phyloP scores from a whole-genome alignment of 495 filamentous ascomycete species.

The Copromyces sp. region DNA sequence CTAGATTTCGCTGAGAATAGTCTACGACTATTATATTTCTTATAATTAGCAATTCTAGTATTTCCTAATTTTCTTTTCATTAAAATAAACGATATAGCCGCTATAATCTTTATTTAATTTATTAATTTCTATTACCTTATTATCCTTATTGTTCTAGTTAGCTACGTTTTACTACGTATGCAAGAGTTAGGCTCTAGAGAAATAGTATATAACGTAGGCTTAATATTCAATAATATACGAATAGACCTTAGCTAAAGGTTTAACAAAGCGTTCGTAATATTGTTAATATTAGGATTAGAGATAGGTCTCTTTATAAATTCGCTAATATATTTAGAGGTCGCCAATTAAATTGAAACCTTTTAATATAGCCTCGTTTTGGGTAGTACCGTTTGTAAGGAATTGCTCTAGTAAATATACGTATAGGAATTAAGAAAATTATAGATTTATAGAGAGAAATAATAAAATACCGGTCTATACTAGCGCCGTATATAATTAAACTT shows the following conservation, averaged over 20 bases:
- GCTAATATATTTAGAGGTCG: constrained; percentile 13
- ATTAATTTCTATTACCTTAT: constrained; percentile 12
- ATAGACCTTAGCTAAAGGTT: constrained; percentile 17
- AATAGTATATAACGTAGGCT: constrained; percentile 22
- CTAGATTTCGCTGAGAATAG: constrained; percentile 7
- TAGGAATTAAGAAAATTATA: constrained; percentile 1
- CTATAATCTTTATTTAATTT: constrained; percentile 5
- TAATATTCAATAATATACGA: constrained; percentile 27
- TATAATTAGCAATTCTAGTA: constrained; percentile 6
- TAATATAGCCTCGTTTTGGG: constrained; percentile 17
- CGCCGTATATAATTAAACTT: constrained; percentile 23
- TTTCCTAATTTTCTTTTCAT: constrained; percentile 6
- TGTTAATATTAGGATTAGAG: constrained; percentile 3
- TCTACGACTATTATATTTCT: constrained; percentile 14
- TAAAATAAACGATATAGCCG: neutral
- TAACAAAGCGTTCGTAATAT: constrained; percentile 3
- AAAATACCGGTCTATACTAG: constrained; percentile 25
- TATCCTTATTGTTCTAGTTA: constrained; percentile 11
- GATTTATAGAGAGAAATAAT: constrained; percentile 21
- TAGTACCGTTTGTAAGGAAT: constrained; percentile 14
- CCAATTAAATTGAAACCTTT: constrained; percentile 12
- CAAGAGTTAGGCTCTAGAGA: constrained; percentile 18
- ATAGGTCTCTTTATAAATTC: constrained; percentile 14
- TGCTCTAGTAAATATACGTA: neutral
- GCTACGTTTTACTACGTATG: constrained; percentile 18